Conservation (phyloP, 768 basidiomycete genomes). For the Flagelloscypha sp. region DNA sequence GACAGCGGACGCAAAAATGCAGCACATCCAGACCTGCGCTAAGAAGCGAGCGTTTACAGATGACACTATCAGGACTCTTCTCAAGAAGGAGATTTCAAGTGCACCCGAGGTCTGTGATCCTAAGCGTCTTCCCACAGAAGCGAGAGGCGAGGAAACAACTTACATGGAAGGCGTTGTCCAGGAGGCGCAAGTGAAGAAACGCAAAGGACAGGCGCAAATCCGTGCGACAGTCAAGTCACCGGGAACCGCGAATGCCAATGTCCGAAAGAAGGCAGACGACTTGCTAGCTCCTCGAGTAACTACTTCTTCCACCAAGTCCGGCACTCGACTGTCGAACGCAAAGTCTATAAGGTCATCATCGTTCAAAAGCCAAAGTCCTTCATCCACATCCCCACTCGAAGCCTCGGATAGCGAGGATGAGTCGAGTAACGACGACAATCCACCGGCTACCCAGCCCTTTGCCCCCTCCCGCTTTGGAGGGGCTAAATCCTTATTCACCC, state of each 20-base stretch:
- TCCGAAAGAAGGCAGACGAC: too few species aligned
- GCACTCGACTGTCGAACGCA: too few species aligned
- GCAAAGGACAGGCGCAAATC: constrained; percentile 27
- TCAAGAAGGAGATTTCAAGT: constrained; percentile 40
- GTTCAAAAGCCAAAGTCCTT: too few species aligned
- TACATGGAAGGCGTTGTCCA: constrained; percentile 48
- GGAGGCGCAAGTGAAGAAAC: constrained; percentile 39
- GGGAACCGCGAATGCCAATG: too few species aligned
- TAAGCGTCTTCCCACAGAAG: constrained; percentile 7
- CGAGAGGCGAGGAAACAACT: constrained; percentile 26
- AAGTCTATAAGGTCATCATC: too few species aligned
- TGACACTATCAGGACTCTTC: constrained; percentile 45
- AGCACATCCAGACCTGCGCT: constrained; percentile 62
- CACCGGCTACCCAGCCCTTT: constrained; percentile 21
- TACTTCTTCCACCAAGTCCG: too few species aligned
- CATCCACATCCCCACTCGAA: too few species aligned
- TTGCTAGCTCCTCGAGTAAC: too few species aligned
- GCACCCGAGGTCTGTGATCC: constrained; percentile 6
- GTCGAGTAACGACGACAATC: constrained; percentile 10
- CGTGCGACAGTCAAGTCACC: constrained; percentile 37
- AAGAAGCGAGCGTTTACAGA: constrained; percentile 47
- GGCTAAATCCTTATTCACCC: too few species aligned
- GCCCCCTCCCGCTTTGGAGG: constrained; percentile 24
- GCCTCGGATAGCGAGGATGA: too few species aligned
- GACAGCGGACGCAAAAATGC: constrained; percentile 48